Base-by-base conservation (phyloP, 1,284 basidiomycete species). In the Pseudozyma tsukubaensis region DNA sequence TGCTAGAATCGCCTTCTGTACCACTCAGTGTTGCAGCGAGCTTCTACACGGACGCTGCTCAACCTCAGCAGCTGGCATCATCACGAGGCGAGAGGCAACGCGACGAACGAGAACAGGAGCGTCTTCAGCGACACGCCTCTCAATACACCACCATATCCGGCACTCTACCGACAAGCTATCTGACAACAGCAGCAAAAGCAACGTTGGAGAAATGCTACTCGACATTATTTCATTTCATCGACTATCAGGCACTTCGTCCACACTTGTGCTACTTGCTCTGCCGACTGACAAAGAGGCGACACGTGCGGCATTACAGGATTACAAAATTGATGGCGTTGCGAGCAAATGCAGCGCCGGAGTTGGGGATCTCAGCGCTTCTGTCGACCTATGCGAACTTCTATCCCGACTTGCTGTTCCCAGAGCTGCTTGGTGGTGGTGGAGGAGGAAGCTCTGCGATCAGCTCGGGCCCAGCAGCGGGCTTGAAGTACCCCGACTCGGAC, bases 311-410 rank as follows among this genome's bases (percentile, higher is more conserved):
- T n/a, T 77, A 78, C 54, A 48, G 77, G 14, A 77, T 78, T 58
- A 64, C 70, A 13, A 77, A 73, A 50, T 55, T 77, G 39, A 62
- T 79, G 71, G 52, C 72, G 11, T 35, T 79, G 34, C 59, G 75
- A 4, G 67, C 64, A 21, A 74, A 63, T 13, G 44, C 58, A 9
- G 54, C 75, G 19, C 59, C 59, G 3, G 77, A 79, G 19, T 21
- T 59, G 12, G 62, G 60, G 13, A 45, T 79, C 16, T 68, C 68
- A 1, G 72, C 76, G 5, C 48, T 79, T 32, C 54, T 79, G 8
- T 75, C 75, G 12, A 73, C 64, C 2, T 77, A 69, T 42, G 70
- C 76, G 32, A 77, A 74, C 40, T 79, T 77, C 43, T 77, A 77
- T 19, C 77, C 77, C 2, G 72, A 77, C 40, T 36, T 79, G 47